phyloP scores from a whole-genome alignment of 1,284 basidiomycete genomes.

The Sutorius eximius region DNA sequence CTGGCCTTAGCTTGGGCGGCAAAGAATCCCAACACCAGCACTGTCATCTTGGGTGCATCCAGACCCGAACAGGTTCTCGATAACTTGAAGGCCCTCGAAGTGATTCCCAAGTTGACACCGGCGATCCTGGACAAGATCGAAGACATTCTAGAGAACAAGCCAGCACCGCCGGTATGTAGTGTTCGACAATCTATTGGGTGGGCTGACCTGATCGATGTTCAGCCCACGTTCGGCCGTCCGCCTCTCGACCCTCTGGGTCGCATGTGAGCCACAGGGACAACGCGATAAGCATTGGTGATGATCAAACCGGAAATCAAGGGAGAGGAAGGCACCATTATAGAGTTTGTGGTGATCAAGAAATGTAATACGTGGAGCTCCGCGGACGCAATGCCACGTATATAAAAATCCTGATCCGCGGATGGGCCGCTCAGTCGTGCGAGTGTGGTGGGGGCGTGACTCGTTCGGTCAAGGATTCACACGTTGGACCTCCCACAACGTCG shows the following conservation, averaged over 20 bases:
- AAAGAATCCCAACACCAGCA: conserved; percentile 62
- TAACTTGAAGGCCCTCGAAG: conserved; percentile 62
- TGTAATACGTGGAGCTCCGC: conserved; percentile 3
- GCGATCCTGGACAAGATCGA: conserved; percentile 57
- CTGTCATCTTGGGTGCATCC: conserved; percentile 65
- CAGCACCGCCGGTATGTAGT: conserved; percentile 29
- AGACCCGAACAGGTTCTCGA: conserved; percentile 51
- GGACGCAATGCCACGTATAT: neutral
- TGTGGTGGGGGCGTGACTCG: neutral
- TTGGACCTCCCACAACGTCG: neutral
- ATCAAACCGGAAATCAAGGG: neutral
- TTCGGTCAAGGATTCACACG: neutral
- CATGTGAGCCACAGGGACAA: conserved; percentile 6
- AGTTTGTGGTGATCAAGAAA: neutral
- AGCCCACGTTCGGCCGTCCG: conserved; percentile 32
- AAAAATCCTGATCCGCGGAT: neutral
- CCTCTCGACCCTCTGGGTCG: conserved; percentile 30
- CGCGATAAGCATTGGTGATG: neutral
- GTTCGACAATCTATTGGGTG: neutral
- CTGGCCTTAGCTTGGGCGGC: conserved; percentile 79
- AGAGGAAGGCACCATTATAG: neutral
- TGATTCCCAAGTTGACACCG: conserved; percentile 54
- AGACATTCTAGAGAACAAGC: conserved; percentile 46
- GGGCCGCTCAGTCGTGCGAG: neutral
- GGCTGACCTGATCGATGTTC: neutral